Percentiles rank a stretch among this genome's conserved stretches.
Conservation (phyloP, 1,284 basidiomycete species). For the Pseudozyma thailandica region DNA sequence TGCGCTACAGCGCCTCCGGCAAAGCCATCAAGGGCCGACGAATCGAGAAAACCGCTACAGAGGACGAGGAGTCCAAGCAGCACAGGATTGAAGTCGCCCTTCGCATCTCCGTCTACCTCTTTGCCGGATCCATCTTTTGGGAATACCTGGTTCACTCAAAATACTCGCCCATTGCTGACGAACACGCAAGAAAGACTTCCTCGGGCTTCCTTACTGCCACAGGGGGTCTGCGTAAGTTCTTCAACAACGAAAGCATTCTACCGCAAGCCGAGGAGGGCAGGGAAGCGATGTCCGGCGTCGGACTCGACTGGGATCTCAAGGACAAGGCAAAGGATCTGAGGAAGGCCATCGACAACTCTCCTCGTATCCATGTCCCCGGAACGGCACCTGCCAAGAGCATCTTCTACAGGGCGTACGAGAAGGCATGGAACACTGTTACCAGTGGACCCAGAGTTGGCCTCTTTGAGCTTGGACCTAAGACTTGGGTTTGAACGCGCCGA, state of each 20-base stretch:
- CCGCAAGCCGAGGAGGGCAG: conserved; percentile 15
- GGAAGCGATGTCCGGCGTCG: conserved; percentile 18
- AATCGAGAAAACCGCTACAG: conserved; percentile 37
- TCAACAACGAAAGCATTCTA: conserved; percentile 44
- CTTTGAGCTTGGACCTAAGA: conserved; percentile 39
- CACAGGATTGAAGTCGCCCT: conserved; percentile 37
- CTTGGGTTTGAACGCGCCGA: conserved; percentile 9
- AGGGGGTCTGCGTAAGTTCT: conserved; percentile 20
- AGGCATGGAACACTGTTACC: conserved; percentile 15
- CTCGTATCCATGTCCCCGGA: conserved; percentile 21
- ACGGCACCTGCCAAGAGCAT: conserved; percentile 26
- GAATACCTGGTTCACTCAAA: conserved; percentile 48
- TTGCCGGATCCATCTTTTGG: conserved; percentile 32
- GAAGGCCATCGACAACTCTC: conserved; percentile 14
- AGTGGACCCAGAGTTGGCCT: conserved; percentile 19
- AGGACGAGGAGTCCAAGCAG: conserved; percentile 25
- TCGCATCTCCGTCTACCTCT: conserved; percentile 25
- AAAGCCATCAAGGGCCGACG: conserved; percentile 49
- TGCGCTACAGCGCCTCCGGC: conserved; percentile 36
- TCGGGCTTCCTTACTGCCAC: conserved; percentile 37
- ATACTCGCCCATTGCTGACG: conserved; percentile 30
- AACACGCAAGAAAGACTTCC: conserved; percentile 23
- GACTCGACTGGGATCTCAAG: conserved; percentile 22
- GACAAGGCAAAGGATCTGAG: conserved; percentile 7
- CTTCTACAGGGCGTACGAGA: conserved; percentile 26